Evolutionary conservation across 108 stramenopile species (phyloP).

Genomic region (Discostella stelligeroides): DNA sequence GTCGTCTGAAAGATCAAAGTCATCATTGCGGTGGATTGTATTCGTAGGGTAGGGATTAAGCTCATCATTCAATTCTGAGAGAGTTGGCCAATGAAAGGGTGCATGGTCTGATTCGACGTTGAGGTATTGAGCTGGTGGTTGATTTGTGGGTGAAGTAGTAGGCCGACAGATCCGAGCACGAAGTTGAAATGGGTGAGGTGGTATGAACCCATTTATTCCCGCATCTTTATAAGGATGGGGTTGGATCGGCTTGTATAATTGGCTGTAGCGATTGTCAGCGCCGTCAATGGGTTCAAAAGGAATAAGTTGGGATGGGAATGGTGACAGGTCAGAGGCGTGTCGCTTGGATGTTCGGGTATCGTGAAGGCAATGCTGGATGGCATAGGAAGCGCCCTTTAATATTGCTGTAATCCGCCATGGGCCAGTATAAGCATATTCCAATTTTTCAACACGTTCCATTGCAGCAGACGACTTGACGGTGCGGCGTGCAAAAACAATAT

Average conservation of each 20-base stretch:
- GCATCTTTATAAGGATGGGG: too few relatives aligned
- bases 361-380: neutral
- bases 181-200: too few relatives aligned
- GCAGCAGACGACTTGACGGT: neutral
- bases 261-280: conserved; percentile 1
- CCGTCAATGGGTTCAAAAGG: neutral
- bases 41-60: too few relatives aligned
- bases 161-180: too few relatives aligned
- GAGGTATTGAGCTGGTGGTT: too few relatives aligned
- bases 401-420: neutral
- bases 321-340: neutral
- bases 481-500: conserved; percentile 1
- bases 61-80: too few relatives aligned
- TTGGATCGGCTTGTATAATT: neutral
- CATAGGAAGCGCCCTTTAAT: neutral
- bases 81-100: too few relatives aligned
- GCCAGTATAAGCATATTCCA: neutral
- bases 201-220: too few relatives aligned
- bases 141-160: too few relatives aligned
- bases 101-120: too few relatives aligned
- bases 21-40: too few relatives aligned
- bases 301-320: neutral
- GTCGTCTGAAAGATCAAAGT: too few relatives aligned
- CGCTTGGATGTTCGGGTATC: neutral
- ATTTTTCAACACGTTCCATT: neutral